Evolutionary conservation across 257 asterid genomes (phyloP).

Genomic region (Ocimum tenuiflorum): DNA sequence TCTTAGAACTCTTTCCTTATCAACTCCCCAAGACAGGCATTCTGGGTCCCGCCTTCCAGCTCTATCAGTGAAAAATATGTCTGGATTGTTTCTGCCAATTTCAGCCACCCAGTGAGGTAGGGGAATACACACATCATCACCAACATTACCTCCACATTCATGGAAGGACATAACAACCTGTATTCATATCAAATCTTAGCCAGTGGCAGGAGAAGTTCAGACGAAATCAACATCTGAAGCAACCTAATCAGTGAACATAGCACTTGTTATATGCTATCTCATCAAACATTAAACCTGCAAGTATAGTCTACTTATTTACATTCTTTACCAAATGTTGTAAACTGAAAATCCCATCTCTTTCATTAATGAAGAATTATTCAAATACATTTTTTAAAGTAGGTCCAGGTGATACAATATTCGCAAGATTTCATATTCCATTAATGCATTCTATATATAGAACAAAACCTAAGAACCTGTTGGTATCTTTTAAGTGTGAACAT

Average conservation of each 20-base stretch:
- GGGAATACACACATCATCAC: constrained; percentile 85
- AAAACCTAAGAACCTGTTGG: not conserved
- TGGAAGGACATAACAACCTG: constrained; percentile 88
- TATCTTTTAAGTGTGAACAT: not conserved
- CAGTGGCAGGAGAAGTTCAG: constrained; percentile 12
- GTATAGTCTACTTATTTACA: constrained; percentile 9
- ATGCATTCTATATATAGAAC: not conserved
- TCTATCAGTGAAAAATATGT: constrained; percentile 83
- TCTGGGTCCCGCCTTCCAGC: constrained; percentile 82
- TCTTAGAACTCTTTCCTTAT: constrained; percentile 82
- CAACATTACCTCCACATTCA: constrained; percentile 82
- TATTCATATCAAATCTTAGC: constrained; percentile 20
- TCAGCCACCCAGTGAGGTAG: constrained; percentile 84
- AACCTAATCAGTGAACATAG: not conserved
- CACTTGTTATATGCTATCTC: constrained; percentile 7
- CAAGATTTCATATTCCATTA: not conserved
- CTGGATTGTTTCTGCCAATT: constrained; percentile 82
- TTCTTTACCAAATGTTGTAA: not conserved
- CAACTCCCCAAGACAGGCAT: constrained; percentile 94
- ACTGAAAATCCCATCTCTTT: constrained; percentile 12
- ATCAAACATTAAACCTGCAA: not conserved
- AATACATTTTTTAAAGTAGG: not conserved
- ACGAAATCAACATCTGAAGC: constrained; percentile 1
- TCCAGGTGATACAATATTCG: not conserved
- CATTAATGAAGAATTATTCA: not conserved